These are phyloP conservation scores for Ilex asprella DNA, from an alignment of 257 asterid species.

Conservation along the genomic window DNA sequence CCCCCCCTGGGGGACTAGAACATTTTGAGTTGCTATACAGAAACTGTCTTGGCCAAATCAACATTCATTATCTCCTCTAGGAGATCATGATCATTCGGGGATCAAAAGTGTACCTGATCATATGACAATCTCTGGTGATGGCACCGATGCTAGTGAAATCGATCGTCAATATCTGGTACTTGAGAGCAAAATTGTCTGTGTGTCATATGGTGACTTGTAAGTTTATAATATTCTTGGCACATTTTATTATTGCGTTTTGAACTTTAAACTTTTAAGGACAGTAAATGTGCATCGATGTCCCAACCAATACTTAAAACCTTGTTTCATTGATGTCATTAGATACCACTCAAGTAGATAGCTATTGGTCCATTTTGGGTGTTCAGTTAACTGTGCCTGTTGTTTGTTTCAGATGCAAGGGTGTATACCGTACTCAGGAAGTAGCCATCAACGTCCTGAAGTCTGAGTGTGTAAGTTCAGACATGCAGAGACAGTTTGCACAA, in stretches of 20 bases:
- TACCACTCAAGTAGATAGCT: neutral
- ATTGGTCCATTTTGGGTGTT: conserved; percentile 4
- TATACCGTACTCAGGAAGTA: conserved; percentile 83
- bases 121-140: conserved; percentile 53
- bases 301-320: neutral
- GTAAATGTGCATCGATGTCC: neutral
- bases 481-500: conserved; percentile 93
- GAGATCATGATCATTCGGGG: conserved; percentile 16
- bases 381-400: conserved; percentile 12
- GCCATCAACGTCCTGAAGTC: conserved; percentile 95
- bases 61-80: conserved; percentile 26
- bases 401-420: conserved; percentile 68
- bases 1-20: neutral
- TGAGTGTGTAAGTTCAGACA: conserved; percentile 67
- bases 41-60: conserved; percentile 35
- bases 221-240: conserved; percentile 13
- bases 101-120: conserved; percentile 38
- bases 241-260: neutral
- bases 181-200: conserved; percentile 57
- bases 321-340: neutral
- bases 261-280: too few relatives aligned
- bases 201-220: conserved; percentile 69
- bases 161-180: conserved; percentile 46
- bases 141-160: conserved; percentile 70
- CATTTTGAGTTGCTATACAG: conserved; percentile 29